Base-by-base conservation (phyloP, 139 green algal species). In the Coccomyxa sp. region DNA sequence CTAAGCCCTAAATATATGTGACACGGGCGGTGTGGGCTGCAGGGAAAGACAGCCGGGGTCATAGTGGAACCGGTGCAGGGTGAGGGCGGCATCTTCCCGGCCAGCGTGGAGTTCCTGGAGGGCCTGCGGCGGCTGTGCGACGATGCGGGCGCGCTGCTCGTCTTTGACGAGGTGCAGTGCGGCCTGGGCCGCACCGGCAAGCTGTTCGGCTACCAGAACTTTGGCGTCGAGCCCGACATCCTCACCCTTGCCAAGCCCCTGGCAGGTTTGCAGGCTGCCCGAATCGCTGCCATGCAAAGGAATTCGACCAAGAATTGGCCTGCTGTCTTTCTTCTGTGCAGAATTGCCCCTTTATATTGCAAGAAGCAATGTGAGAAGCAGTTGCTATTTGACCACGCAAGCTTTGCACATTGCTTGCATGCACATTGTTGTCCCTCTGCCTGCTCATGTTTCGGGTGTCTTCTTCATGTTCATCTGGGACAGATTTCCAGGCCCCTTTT, bases 241-340 rank as follows among this genome's bases (percentile, higher is more conserved):
- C 98, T 99, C 93, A 97, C 94, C 0, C 84, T 98, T 30, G 97
- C 97, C 77, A 99, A 99, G 91, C 97, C 97, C 14, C 90, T 99
- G 23, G 97, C 97, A 68, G 96, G 95, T 81, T 77, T 45, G 76
- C 30, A n/a, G 28, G 79, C 23, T 23, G 38, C 38, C 38, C 38
- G 9, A 27, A 28, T 75, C 25, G 4, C 66, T 51, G 38, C 38
- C 38, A 51, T 51, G 38, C 38, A 51, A 51, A 51, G 38, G 7
- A 51, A 51, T 51, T n/a, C n/a, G n/a, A n/a, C n/a, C n/a, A n/a
- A n/a, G n/a, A n/a, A n/a, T n/a, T n/a, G n/a, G 38, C 38, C 38
- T 51, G 38, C 38, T 3, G 38, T 51, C 38, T 51, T 7, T 7
- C 3, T 51, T 7, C 38, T 51, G 38, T 7, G 38, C 38, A 51